Evolutionary conservation across 805 yeast species (phyloP).

Genomic region (Priceomyces fermenticarens): DNA sequence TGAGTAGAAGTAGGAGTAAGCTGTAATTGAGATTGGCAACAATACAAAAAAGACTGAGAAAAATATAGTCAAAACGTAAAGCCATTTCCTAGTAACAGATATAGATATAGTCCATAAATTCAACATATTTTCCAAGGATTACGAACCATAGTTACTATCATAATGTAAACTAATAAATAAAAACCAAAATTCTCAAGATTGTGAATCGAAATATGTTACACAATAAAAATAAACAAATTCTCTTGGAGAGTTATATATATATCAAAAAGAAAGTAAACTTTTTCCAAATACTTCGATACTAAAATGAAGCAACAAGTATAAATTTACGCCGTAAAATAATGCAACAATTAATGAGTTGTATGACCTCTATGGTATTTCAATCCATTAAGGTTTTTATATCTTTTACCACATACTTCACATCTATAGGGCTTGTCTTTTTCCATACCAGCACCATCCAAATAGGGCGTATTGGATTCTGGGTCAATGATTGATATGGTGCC

Average conservation of each 20-base stretch:
- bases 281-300: background rate
- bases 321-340: constrained; percentile 1
- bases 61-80: constrained; percentile 17
- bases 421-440: constrained; percentile 98
- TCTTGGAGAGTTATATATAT: background rate
- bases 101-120: constrained; percentile 14
- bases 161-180: background rate
- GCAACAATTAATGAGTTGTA: constrained; percentile 71
- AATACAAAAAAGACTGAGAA: constrained; percentile 25
- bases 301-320: background rate
- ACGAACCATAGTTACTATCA: no score
- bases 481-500: constrained; percentile 91
- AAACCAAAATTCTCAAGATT: background rate
- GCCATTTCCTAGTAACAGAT: constrained; percentile 19
- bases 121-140: background rate
- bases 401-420: constrained; percentile 96
- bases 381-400: constrained; percentile 95
- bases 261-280: constrained; percentile 1
- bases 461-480: constrained; percentile 85
- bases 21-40: constrained; percentile 32
- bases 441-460: constrained; percentile 89
- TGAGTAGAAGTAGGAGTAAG: constrained; percentile 34
- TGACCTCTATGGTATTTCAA: constrained; percentile 97
- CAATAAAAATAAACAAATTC: background rate
- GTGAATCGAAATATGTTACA: constrained; percentile 1